Base-by-base conservation (phyloP, 208 protist genomes). In the Trypanosoma lewisi region DNA sequence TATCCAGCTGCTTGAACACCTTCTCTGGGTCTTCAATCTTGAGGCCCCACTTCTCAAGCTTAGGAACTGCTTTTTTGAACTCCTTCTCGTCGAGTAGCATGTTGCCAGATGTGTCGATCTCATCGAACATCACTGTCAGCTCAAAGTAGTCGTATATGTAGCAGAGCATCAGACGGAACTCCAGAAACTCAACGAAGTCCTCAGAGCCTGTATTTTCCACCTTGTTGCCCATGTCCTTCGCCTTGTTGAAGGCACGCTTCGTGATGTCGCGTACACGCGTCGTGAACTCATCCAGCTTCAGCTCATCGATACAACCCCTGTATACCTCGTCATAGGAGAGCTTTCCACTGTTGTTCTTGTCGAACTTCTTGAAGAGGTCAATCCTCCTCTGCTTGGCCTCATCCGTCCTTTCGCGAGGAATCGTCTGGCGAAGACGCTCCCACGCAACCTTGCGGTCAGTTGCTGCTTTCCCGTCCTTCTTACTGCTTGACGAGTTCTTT, bases 181-280 rank as follows among this genome's bases (percentile, higher is more conserved):
- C 84, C 4, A 78, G 63, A 59, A 83, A 82, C 62, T 85, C 75
- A 34, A 91, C 82, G 19, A 71, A 77, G 49, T 94, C 70, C 2
- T 48, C 59, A 34, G 51, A 64, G 33, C 77, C 80, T 48, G 17
- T 33, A 45, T 53, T 41, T 51, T 73, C 63, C 36, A 67, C 70
- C 47, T 73, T 71, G 48, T 41, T 83, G 25, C 77, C 82, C 59
- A 80, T 50, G 37, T 63, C 76, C 61, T 86, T 82, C 17, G 85
- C 85, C 68, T 85, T 89, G 50, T 87, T 68, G 80, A 88, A 95
- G 31, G 86, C 84, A 53, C 86, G 80, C 82, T 90, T 87, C 48
- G 85, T 80, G 48, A 89, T 84, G 44, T 85, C 79, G 27, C 61
- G 76, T 50, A 87, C 67, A 25, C 67, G 85, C 25, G 72, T 75